phyloP scores from a whole-genome alignment of 441 rosid genomes.

The Erysimum cheiri region DNA sequence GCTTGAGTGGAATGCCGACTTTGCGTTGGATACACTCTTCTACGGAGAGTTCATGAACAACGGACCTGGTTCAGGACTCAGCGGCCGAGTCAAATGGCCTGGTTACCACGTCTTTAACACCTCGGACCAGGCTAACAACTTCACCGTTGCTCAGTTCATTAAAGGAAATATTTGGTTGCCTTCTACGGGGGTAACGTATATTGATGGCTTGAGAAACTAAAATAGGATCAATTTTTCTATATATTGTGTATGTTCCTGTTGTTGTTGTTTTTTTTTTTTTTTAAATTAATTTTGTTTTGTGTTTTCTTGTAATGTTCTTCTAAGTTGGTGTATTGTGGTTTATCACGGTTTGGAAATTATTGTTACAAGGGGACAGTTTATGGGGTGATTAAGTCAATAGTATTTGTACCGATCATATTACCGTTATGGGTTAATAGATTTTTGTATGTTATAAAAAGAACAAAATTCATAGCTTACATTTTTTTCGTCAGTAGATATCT shows the following conservation, averaged over 20 bases:
- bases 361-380: not conserved
- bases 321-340: slow-evolving; percentile 17
- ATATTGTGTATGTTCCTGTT: not conserved
- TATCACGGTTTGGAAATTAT: slow-evolving; percentile 18
- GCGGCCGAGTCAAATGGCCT: slow-evolving; percentile 74
- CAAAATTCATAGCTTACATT: not conserved
- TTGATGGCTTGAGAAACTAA: slow-evolving; percentile 50
- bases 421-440: not conserved
- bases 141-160: slow-evolving; percentile 75
- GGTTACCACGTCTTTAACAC: slow-evolving; percentile 68
- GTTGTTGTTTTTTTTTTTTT: not conserved
- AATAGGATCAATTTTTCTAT: not conserved
- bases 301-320: not conserved
- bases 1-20: slow-evolving; percentile 73
- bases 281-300: not conserved
- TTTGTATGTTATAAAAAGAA: not conserved
- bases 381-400: not conserved
- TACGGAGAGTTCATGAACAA: slow-evolving; percentile 79
- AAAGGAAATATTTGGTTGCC: slow-evolving; percentile 92
- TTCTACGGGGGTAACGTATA: slow-evolving; percentile 71
- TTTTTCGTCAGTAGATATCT: not conserved
- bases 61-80: slow-evolving; percentile 69
- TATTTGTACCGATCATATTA: not conserved
- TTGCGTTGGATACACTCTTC: slow-evolving; percentile 64
- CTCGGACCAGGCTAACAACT: slow-evolving; percentile 59